phyloP scores from a whole-genome alignment of 116 monocot genomes.

The Cymodocea nodosa region DNA sequence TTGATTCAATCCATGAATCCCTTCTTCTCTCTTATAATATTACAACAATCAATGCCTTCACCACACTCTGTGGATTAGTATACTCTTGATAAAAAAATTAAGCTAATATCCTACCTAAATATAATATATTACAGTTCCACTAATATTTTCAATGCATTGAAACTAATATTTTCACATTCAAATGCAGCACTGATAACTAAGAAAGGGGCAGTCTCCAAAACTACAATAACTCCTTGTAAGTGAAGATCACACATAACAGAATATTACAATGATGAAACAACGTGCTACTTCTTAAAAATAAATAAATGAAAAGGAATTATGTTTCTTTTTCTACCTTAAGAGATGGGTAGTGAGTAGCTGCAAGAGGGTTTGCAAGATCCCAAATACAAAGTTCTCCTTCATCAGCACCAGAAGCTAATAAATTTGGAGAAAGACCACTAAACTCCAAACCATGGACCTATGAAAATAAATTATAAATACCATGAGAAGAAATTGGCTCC shows the following conservation, averaged over 20 bases:
- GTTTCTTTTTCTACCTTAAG: slow-evolving; percentile 44
- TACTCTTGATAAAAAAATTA: too few relatives aligned
- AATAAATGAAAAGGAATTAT: neutral
- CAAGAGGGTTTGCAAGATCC: slow-evolving; percentile 73
- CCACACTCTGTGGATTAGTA: too few relatives aligned
- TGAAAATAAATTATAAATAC: neutral
- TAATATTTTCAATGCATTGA: too few relatives aligned
- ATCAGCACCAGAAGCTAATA: slow-evolving; percentile 94
- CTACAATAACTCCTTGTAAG: too few relatives aligned
- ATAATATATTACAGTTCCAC: too few relatives aligned
- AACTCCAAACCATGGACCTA: slow-evolving; percentile 91
- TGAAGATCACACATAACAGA: neutral
- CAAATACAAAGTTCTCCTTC: slow-evolving; percentile 86
- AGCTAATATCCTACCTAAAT: too few relatives aligned
- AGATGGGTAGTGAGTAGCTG: slow-evolving; percentile 61
- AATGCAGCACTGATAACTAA: too few relatives aligned
- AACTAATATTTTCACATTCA: too few relatives aligned
- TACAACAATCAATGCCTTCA: too few relatives aligned
- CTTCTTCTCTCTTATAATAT: too few relatives aligned
- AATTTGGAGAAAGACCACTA: slow-evolving; percentile 40
- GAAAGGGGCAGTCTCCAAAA: too few relatives aligned
- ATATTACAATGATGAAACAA: neutral
- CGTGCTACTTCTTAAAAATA: neutral
- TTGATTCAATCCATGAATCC: too few relatives aligned
- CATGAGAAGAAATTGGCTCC: neutral